Evolutionary conservation across 1,139 yeast genomes (phyloP).

Genomic region (Martiniozyma asiatica): DNA sequence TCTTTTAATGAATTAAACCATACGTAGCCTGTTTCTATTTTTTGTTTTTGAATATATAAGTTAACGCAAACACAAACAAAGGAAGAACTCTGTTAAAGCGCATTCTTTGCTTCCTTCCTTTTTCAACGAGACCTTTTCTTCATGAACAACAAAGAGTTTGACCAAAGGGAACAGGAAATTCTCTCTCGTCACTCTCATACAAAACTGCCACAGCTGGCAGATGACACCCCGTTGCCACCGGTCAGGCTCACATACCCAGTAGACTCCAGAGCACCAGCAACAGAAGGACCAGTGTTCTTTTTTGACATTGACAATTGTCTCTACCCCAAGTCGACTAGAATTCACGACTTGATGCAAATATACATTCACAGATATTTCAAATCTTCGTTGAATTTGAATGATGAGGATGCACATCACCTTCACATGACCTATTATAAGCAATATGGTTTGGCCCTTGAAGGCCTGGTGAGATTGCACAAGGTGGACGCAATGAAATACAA

Average conservation of each 20-base stretch:
- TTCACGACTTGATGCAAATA: slow-evolving; percentile 80
- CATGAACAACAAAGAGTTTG: slow-evolving; percentile 2
- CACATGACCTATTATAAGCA: slow-evolving; percentile 70
- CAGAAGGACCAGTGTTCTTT: slow-evolving; percentile 45
- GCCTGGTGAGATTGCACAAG: slow-evolving; percentile 68
- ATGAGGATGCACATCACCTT: slow-evolving; percentile 63
- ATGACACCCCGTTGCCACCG: too few relatives aligned
- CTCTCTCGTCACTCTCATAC: slow-evolving; percentile 13
- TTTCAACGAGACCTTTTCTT: too few relatives aligned
- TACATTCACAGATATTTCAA: slow-evolving; percentile 77
- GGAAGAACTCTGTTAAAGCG: too few relatives aligned
- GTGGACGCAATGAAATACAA: slow-evolving; percentile 87
- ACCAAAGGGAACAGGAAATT: slow-evolving; percentile 12
- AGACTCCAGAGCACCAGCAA: slow-evolving; percentile 23
- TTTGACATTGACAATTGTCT: slow-evolving; percentile 92
- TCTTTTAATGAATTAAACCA: too few relatives aligned
- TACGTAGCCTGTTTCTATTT: too few relatives aligned
- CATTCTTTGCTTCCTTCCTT: too few relatives aligned
- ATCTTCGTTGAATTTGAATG: slow-evolving; percentile 44
- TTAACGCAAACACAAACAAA: too few relatives aligned
- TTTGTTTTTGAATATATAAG: too few relatives aligned
- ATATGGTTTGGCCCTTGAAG: slow-evolving; percentile 90
- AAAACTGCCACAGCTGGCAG: slow-evolving; percentile 6
- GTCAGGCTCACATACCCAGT: too few relatives aligned
- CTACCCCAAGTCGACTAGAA: slow-evolving; percentile 58